Evolutionary conservation across 2,329 filamentous ascomycete genomes (phyloP), one percentile per base, ranked within the genome.

Genomic region (Endoconidiophora polonica): DNA sequence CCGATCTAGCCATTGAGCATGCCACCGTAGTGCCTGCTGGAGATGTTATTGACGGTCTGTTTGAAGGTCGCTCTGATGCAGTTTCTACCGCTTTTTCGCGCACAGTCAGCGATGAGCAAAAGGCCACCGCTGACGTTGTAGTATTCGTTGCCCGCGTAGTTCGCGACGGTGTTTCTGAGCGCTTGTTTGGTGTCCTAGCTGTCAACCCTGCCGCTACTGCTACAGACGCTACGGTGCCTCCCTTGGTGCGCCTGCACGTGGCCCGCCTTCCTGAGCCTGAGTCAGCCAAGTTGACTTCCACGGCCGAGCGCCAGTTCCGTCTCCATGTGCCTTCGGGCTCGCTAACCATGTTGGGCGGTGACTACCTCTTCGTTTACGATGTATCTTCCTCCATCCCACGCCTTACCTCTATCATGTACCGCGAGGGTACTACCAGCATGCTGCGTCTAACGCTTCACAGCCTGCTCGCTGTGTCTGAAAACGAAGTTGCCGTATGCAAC

Each of bases 361-460:
- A 70, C 9, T 63, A 60, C 1, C 65, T 88, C 16, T 69, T 67
- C 23, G 74, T 77, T 2, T 84, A 79, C 60, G 77, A 84, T 54
- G 64, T 87, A 33, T 74, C 73, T 14, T 69, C 72, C 12, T 74
- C 74, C 14, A 66, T 81, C 5, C 81, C 81, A 0, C 78, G 73
- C 56, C 61, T 79, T 23, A 69, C 71, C 50, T 77, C 78, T 12
- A 67, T 64, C 12, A 65, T 81, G 23, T 63, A 68, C 4, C 65
- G 73, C 39, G 63, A 70, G 4, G 69, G 66, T 1, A 67, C 77
- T 2, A 67, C 68, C 18, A 81, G 80, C 2, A 84, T 86, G 57
- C 59, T 81, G 5, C 73, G 79, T 5, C 65, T 87, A 0, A 83
- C 81, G 5, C 74, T 73, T 51, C 77, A 81, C 5, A 76, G 81